phyloP scores from a whole-genome alignment of 148 eudicot genomes.

The Simmondsia chinensis region DNA sequence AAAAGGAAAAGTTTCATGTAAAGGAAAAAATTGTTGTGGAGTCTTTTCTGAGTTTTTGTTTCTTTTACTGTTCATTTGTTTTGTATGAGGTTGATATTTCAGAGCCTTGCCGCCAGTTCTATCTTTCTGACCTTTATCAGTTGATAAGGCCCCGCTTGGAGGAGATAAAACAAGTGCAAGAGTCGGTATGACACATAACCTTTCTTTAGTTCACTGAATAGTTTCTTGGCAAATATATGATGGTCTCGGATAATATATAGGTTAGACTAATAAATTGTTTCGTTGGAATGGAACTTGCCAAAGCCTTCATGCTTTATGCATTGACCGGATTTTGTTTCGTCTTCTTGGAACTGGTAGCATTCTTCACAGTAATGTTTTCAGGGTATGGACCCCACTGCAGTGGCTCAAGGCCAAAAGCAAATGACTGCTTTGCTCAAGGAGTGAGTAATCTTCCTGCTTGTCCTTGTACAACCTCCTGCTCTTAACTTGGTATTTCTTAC shows the following conservation, averaged over 20 bases:
- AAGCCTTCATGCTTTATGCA: neutral
- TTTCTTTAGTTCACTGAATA: neutral
- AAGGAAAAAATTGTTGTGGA: too few species aligned
- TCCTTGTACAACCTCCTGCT: neutral
- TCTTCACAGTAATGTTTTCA: conserved; percentile 8
- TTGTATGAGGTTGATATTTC: too few species aligned
- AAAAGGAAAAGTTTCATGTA: too few species aligned
- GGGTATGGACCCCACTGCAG: conserved; percentile 53
- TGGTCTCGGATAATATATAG: neutral
- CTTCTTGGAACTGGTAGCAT: neutral
- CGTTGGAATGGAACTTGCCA: neutral
- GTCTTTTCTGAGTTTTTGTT: too few species aligned
- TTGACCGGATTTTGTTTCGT: neutral
- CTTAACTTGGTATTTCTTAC: neutral
- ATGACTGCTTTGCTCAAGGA: conserved; percentile 40
- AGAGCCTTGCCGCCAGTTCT: too few species aligned
- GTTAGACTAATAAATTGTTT: neutral
- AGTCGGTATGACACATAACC: conserved; percentile 35
- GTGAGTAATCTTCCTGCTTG: conserved; percentile 27
- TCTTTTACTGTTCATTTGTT: too few species aligned
- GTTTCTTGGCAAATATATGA: neutral
- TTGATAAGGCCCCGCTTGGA: conserved; percentile 46
- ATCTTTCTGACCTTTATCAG: too few species aligned
- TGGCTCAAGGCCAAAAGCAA: conserved; percentile 44
- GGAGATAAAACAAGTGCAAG: conserved; percentile 47